A percentile compares a stretch with the other conserved stretches of the same genome.
These are phyloP conservation scores for Shiraia bambusicola DNA, from an alignment of 2,329 filamentous ascomycete species.

Conservation along the genomic window DNA sequence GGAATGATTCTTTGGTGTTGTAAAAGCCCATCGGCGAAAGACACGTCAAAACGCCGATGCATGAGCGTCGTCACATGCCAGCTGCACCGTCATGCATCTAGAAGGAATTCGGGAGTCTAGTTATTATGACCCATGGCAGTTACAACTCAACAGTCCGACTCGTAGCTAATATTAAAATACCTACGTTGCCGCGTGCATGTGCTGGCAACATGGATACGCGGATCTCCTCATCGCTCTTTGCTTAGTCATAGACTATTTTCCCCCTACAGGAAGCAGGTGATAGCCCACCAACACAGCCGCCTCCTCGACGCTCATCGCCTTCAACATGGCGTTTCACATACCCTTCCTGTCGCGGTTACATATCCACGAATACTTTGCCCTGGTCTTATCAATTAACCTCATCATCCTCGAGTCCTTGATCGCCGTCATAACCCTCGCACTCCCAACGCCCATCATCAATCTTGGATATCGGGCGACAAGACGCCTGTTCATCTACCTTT, in stretches of 20 bases:
- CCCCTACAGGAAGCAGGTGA: too few relatives aligned
- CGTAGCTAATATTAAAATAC: too few relatives aligned
- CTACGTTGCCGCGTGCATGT: too few relatives aligned
- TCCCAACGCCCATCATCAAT: constrained; percentile 78
- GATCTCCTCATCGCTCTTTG: too few relatives aligned
- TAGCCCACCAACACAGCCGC: neutral
- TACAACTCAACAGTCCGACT: too few relatives aligned
- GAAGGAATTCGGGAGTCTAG: neutral
- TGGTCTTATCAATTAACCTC: constrained; percentile 79
- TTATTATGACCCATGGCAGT: neutral
- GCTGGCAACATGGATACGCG: too few relatives aligned
- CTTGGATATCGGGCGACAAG: constrained; percentile 83
- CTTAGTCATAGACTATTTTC: too few relatives aligned
- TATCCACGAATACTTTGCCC: constrained; percentile 77
- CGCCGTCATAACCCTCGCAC: constrained; percentile 80
- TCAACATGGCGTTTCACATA: constrained; percentile 52
- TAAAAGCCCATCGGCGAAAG: constrained; percentile 8
- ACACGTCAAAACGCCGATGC: constrained; percentile 13
- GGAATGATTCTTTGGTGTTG: constrained; percentile 7
- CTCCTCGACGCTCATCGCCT: neutral
- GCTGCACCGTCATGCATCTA: constrained; percentile 11
- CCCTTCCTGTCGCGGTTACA: constrained; percentile 64
- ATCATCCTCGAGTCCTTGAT: constrained; percentile 81
- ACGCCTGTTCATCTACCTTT: constrained; percentile 76
- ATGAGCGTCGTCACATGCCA: constrained; percentile 25